Evolutionary conservation across 192 early-diverging fungal species (phyloP).

Genomic region (Phycomyces nitens): DNA sequence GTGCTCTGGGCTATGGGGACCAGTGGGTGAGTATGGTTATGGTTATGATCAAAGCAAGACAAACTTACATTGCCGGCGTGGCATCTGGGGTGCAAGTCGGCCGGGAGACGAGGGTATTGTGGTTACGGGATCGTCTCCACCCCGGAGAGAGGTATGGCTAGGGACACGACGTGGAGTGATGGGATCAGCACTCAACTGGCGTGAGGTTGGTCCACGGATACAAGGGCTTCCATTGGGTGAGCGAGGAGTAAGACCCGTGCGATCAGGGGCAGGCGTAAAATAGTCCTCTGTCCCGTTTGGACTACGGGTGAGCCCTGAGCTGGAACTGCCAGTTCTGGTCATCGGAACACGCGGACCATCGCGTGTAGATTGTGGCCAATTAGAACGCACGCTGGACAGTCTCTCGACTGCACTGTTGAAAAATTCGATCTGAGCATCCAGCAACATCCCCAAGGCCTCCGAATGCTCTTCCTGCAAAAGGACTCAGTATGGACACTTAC

Average conservation of each 20-base stretch:
- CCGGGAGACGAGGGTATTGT: not conserved
- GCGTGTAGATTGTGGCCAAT: not conserved
- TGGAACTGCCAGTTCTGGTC: not conserved
- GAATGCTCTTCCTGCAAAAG: constrained; percentile 12
- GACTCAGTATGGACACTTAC: not conserved
- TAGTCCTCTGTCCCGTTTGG: not conserved
- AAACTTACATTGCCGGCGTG: constrained; percentile 18
- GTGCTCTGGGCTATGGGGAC: constrained; percentile 20
- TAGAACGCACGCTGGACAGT: not conserved
- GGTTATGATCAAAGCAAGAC: no score
- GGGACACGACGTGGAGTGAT: not conserved
- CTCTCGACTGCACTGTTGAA: constrained; percentile 1
- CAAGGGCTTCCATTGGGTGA: not conserved
- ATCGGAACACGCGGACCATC: not conserved
- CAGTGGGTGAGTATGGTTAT: no score
- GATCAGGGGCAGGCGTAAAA: not conserved
- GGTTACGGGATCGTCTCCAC: not conserved
- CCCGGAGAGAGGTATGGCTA: constrained; percentile 3
- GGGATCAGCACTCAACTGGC: not conserved
- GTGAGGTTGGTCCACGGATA: not conserved
- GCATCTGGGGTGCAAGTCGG: constrained; percentile 3
- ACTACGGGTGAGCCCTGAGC: not conserved
- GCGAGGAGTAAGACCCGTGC: not conserved
- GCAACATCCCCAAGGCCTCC: not conserved
- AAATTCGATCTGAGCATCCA: constrained; percentile 8